A percentile compares a stretch with the other conserved stretches of the same genome.
These are phyloP conservation scores for Colletotrichum camelliae DNA, from an alignment of 2,329 filamentous ascomycete genomes.

Conservation along the genomic window DNA sequence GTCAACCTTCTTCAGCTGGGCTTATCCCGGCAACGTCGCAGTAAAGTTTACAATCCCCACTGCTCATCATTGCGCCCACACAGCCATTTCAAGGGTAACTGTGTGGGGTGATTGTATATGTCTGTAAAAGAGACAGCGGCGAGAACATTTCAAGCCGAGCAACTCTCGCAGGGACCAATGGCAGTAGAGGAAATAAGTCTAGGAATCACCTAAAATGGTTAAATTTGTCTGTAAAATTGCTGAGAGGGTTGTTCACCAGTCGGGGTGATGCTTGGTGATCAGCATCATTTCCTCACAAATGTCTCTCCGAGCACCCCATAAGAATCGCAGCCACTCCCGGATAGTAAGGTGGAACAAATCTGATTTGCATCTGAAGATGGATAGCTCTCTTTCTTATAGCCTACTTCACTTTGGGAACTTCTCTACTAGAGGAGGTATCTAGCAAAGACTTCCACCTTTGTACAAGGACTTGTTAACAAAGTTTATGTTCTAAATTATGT, in stretches of 20 bases:
- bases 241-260: too few relatives aligned
- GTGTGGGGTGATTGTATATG: not conserved
- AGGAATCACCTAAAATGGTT: not conserved
- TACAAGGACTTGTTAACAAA: not conserved
- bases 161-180: not conserved
- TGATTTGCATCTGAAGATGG: not conserved
- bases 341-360: not conserved
- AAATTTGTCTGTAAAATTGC: not conserved
- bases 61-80: not conserved
- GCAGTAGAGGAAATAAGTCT: not conserved
- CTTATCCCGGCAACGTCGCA: not conserved
- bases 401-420: not conserved
- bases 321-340: not conserved
- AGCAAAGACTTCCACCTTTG: not conserved
- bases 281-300: too few relatives aligned
- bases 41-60: not conserved
- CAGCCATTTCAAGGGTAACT: not conserved
- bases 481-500: accelerated
- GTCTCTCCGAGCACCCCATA: too few relatives aligned
- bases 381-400: not conserved
- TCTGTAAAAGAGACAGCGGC: not conserved
- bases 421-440: not conserved
- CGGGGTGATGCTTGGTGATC: too few relatives aligned
- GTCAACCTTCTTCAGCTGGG: not conserved
- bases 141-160: not conserved